Base-by-base conservation (phyloP, 2,329 filamentous ascomycete species). In the Incumbomyces lentus region DNA sequence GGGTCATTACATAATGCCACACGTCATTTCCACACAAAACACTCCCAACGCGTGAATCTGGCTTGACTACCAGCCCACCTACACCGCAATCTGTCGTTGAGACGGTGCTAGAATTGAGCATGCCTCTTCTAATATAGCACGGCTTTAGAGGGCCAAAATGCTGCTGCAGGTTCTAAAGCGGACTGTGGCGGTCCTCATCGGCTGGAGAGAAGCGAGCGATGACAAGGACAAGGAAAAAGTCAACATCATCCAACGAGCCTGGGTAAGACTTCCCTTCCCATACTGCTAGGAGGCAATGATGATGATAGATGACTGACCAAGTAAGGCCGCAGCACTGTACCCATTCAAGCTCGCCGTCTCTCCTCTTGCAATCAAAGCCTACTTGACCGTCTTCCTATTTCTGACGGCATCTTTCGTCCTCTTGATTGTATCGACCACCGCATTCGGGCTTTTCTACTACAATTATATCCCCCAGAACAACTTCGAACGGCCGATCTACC, bases 401-500 rank as follows among this genome's bases (percentile, higher is more conserved):
- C 59, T 74, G 38, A 53, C 66, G 42, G 70, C 78, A 17, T 73
- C 74, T 2, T 54, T 73, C 13, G 53, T 75, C 34, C 72, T 86
- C 42, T 64, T 83, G 36, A 70, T 68, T 32, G 62, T 79, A 16
- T 79, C 82, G 5, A 64, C 73, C 6, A 59, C 76, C 33, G 78
- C 79, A 30, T 86, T 85, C 60, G 68, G 70, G 31, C 64, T 81
- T 14, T 85, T 86, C 66, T 86, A 86, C 67, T 72, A 74, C 62
- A 74, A 72, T 51, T 84, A 80, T 64, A 76, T 86, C 17, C 82
- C 82, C 1, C 73, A 77, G 44, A 75, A 81, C 53, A 76, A 78
- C 46, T 71, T 84, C 50, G 67, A 73, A 50, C 70, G 75, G n/a
- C 68, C 72, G 4, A 69, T 85, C 6, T 77, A 84, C 64, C 65